Conservation (phyloP, 1,284 basidiomycete genomes). For the Lignosus rhinocerotis region DNA sequence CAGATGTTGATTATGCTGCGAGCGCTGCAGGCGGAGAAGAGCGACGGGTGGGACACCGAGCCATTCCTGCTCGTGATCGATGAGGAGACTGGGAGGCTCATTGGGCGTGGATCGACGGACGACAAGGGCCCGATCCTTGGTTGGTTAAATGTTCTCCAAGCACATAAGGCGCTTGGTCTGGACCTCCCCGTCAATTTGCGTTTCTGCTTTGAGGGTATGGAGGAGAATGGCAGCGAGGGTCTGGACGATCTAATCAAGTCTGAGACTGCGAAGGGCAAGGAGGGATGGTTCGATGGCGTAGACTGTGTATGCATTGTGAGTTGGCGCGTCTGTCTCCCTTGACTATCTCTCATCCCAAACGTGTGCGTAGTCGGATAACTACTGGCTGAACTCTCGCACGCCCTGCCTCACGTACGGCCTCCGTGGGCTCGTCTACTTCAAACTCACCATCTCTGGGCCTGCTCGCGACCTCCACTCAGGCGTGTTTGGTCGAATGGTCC, state of each 20-base stretch:
- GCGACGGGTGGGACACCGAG: conserved; percentile 91
- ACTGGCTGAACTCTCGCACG: conserved; percentile 82
- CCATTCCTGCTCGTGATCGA: conserved; percentile 84
- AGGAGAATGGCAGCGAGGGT: conserved; percentile 93
- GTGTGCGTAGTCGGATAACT: conserved; percentile 74
- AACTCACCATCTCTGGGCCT: conserved; percentile 83
- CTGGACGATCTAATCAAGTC: conserved; percentile 87
- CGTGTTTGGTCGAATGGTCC: conserved; percentile 83
- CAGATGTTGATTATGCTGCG: not conserved
- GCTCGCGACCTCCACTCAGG: conserved; percentile 92
- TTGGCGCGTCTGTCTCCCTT: conserved; percentile 4
- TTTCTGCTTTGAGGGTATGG: conserved; percentile 99
- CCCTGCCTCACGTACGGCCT: conserved; percentile 78
- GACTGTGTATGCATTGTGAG: conserved; percentile 95
- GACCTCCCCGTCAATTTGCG: conserved; percentile 93
- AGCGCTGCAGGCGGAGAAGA: conserved; percentile 54
- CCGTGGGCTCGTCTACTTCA: conserved; percentile 91
- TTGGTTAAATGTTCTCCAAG: conserved; percentile 95
- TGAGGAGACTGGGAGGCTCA: conserved; percentile 68
- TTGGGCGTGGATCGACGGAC: conserved; percentile 90
- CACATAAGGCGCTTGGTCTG: conserved; percentile 72
- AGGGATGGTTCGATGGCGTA: conserved; percentile 85
- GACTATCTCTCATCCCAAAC: not conserved
- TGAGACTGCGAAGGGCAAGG: conserved; percentile 69
- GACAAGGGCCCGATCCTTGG: conserved; percentile 94